These are phyloP conservation scores for Sporodiniella umbellata DNA, from an alignment of 371 early-diverging fungal species.

Conservation along the genomic window DNA sequence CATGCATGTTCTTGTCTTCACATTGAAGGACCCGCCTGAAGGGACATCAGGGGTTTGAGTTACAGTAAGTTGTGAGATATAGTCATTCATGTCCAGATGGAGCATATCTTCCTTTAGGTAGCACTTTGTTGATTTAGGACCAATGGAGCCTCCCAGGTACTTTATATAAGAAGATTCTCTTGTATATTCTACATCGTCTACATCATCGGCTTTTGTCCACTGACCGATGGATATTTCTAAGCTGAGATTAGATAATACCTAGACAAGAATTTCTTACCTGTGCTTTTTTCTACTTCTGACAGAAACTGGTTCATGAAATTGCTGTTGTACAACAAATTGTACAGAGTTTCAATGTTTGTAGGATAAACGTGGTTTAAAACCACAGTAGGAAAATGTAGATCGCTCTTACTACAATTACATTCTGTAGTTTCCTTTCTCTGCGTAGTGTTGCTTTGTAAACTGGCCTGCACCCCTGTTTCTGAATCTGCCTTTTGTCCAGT, in stretches of 20 bases:
- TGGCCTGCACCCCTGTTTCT: constrained; percentile 21
- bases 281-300: constrained; percentile 34
- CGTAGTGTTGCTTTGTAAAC: background rate
- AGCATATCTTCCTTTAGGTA: constrained; percentile 56
- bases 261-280: constrained; percentile 35
- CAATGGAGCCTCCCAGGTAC: constrained; percentile 33
- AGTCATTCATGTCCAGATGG: constrained; percentile 50
- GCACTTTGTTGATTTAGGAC: constrained; percentile 72
- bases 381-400: constrained; percentile 43
- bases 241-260: background rate
- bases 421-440: constrained; percentile 14
- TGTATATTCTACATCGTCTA: constrained; percentile 2
- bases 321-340: constrained; percentile 41
- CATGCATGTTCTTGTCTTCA: constrained; percentile 77
- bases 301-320: constrained; percentile 35
- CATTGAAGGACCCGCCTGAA: constrained; percentile 72
- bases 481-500: constrained; percentile 8
- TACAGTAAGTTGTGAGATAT: constrained; percentile 55
- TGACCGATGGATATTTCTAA: constrained; percentile 34
- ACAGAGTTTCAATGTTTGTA: constrained; percentile 44
- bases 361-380: constrained; percentile 46
- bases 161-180: constrained; percentile 39
- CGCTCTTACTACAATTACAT: constrained; percentile 46
- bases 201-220: constrained; percentile 26
- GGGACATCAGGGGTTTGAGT: constrained; percentile 83